These are phyloP conservation scores for Chlorella ohadii DNA, from an alignment of 139 green algal species.

Conservation along the genomic window DNA sequence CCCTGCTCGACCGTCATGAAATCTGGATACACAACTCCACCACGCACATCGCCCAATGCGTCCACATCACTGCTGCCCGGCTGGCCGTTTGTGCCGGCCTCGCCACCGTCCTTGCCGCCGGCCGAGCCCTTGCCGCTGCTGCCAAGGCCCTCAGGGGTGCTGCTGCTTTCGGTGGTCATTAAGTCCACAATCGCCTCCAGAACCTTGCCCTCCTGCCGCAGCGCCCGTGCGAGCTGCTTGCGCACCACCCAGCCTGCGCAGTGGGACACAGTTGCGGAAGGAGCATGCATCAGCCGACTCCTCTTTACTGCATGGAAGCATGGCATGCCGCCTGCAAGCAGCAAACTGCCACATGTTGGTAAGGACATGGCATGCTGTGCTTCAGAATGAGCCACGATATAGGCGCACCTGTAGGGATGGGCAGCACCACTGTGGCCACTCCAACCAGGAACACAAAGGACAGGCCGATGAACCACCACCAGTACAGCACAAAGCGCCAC, in stretches of 20 bases:
- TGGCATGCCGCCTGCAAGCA: too few relatives aligned
- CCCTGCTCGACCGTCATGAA: too few relatives aligned
- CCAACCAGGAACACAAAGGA: not conserved
- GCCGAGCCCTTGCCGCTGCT: not conserved
- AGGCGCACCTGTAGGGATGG: not conserved
- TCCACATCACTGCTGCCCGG: too few relatives aligned
- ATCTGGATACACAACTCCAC: too few relatives aligned
- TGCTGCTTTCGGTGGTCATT: not conserved
- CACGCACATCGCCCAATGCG: too few relatives aligned
- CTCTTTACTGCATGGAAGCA: too few relatives aligned
- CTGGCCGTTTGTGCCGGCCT: too few relatives aligned
- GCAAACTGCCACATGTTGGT: too few relatives aligned
- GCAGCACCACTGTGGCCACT: slow-evolving; percentile 7
- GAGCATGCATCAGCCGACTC: too few relatives aligned
- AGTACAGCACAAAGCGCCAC: slow-evolving; percentile 21
- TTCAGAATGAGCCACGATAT: too few relatives aligned
- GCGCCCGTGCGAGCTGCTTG: slow-evolving; percentile 17
- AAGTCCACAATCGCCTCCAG: slow-evolving; percentile 2
- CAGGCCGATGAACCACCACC: slow-evolving; percentile 28
- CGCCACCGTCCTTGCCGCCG: not conserved
- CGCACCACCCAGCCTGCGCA: slow-evolving; percentile 12
- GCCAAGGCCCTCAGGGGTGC: not conserved
- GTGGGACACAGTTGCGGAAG: too few relatives aligned
- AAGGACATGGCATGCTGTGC: too few relatives aligned
- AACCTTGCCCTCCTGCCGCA: slow-evolving; percentile 22